Evolutionary conservation across 306 rosid genomes (phyloP).

Genomic region (cucumber (Cucumis sativus)): DNA sequence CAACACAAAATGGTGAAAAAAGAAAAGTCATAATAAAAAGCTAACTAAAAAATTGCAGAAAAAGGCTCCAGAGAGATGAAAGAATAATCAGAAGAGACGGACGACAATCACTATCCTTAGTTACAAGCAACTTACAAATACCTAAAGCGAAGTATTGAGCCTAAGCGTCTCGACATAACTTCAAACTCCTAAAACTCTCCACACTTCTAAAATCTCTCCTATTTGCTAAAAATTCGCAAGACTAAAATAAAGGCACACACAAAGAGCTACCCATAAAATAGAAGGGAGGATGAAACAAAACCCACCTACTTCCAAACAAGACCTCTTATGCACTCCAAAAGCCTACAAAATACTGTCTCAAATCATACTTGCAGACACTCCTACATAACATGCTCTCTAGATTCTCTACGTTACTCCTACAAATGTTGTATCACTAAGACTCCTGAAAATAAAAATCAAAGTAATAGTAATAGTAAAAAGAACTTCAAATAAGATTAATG

Average conservation of each 20-base stretch:
- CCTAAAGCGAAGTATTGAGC: not conserved
- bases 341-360: not conserved
- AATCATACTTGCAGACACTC: not conserved
- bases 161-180: not conserved
- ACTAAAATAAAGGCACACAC: not conserved
- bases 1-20: not conserved
- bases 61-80: not conserved
- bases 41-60: not conserved
- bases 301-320: not conserved
- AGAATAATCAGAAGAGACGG: not conserved
- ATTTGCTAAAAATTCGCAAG: not conserved
- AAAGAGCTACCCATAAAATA: not conserved
- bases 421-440: not conserved
- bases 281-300: not conserved
- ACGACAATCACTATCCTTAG: not conserved
- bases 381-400: not conserved
- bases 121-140: not conserved
- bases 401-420: not conserved
- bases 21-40: not conserved
- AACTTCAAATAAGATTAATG: not conserved
- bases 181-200: not conserved
- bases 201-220: not conserved
- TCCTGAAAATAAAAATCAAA: not conserved
- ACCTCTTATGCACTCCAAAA: not conserved
- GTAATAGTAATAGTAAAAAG: too few relatives aligned